Conservation (phyloP, 1,139 yeast species). For the Hemisphaericaspora xylofermentans region DNA sequence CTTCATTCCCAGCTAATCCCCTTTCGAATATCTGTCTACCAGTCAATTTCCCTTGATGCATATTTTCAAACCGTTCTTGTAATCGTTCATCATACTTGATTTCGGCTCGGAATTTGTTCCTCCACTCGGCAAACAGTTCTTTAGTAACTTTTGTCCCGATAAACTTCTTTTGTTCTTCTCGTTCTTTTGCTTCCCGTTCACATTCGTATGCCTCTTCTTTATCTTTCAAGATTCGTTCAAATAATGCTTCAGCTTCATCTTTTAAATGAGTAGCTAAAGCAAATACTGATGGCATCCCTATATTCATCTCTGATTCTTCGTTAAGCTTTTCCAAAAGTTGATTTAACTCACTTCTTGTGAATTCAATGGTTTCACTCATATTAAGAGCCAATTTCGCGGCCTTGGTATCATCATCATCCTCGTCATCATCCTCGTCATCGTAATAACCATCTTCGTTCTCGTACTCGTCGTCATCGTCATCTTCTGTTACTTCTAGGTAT, state of each 20-base stretch:
- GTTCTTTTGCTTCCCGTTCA: slow-evolving; percentile 54
- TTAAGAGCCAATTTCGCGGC: slow-evolving; percentile 19
- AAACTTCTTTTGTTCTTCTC: slow-evolving; percentile 73
- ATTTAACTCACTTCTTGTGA: slow-evolving; percentile 47
- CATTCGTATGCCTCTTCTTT: slow-evolving; percentile 61
- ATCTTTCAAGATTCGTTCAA: slow-evolving; percentile 53
- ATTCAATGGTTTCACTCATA: slow-evolving; percentile 55
- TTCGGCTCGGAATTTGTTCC: slow-evolving; percentile 59
- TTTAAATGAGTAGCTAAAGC: slow-evolving; percentile 73
- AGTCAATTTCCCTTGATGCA: slow-evolving; percentile 74
- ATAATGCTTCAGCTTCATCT: slow-evolving; percentile 72
- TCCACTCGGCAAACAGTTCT: slow-evolving; percentile 72
- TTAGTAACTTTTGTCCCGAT: slow-evolving; percentile 79
- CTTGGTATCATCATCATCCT: slow-evolving; percentile 13
- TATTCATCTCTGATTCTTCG: slow-evolving; percentile 69
- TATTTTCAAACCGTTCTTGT: slow-evolving; percentile 47
- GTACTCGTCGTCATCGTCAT: slow-evolving; percentile 32
- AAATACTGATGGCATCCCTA: slow-evolving; percentile 88
- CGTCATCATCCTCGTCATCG: slow-evolving; percentile 47
- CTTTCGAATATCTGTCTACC: slow-evolving; percentile 88
- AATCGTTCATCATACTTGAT: slow-evolving; percentile 54
- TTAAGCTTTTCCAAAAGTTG: slow-evolving; percentile 40
- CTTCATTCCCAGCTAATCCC: slow-evolving; percentile 71
- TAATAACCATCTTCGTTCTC: slow-evolving; percentile 17
- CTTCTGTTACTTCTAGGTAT: slow-evolving; percentile 38